Evolutionary conservation across 2,329 filamentous ascomycete genomes (phyloP), one percentile per base, ranked within the genome.

Genomic region (Rhynchosporium secalis): DNA sequence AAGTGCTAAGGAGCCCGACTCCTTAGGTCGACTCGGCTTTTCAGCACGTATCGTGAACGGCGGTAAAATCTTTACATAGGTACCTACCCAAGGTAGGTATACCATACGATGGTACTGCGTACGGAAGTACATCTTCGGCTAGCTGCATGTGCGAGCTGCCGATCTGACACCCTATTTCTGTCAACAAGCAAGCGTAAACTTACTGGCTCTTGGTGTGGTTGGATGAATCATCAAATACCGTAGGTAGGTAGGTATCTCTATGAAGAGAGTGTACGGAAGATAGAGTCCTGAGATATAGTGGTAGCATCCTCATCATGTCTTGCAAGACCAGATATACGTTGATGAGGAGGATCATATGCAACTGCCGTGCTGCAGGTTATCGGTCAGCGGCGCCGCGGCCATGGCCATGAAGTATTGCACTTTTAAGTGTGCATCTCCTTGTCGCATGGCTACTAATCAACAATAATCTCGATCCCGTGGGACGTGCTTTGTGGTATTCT

Each of bases 111-210:
- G 20, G 20, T 20, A 20, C 20, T 20, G 20, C 20, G 49, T 52
- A 52, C 36, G 49, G 36, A 38, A 15, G 31, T 38, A 40, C 49
- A 40, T 54, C 51, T 33, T 40, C 51, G 51, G 51, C 51, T 54
- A 54, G 51, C 36, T 54, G 51, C 51, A 54, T 40, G 51, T 54
- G 51, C 51, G 51, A 54, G 51, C n/a, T 54, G 33, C 49, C 49
- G 51, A 54, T 54, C 51, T 54, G 51, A 54, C 51, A 54, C 51
- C 51, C 51, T 20, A 38, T 15, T 12, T 36, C 38, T 12, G 49
- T 52, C 33, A 13, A 38, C 31, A 20, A 20, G 9, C 33, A 54
- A 54, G 51, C 36, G 51, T 54, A 54, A 54, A 41, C 36, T 54
- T 52, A 40, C 51, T 54, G 33, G 33, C 13, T 54, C 33, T 54